These are phyloP conservation scores for Alectoria sarmentosa DNA, from an alignment of 495 filamentous ascomycete genomes.

Conservation along the genomic window DNA sequence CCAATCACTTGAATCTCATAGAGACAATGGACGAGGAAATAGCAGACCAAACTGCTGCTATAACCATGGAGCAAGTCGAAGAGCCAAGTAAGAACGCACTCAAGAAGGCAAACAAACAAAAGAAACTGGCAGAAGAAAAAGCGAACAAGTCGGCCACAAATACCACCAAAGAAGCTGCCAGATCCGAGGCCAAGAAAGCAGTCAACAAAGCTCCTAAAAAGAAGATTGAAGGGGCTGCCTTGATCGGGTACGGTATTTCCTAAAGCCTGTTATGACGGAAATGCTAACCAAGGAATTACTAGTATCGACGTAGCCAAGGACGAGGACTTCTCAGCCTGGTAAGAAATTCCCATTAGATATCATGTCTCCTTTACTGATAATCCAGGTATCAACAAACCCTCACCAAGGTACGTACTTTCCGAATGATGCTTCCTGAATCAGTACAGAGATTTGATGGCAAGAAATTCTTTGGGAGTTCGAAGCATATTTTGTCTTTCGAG, in stretches of 20 bases:
- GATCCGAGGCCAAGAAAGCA: conserved; percentile 39
- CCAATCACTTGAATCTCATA: background rate
- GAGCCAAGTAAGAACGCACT: conserved; percentile 55
- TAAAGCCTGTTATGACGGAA: background rate
- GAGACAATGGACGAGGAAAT: conserved; percentile 10
- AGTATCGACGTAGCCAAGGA: conserved; percentile 76
- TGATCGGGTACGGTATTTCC: conserved; percentile 43
- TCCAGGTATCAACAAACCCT: conserved; percentile 77
- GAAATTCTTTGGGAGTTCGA: background rate
- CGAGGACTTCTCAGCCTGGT: conserved; percentile 82
- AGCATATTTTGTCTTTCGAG: background rate
- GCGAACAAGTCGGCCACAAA: conserved; percentile 58
- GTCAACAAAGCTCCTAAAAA: conserved; percentile 38
- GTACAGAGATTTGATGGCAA: background rate
- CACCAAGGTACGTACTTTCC: conserved; percentile 46
- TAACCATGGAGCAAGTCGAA: conserved; percentile 17
- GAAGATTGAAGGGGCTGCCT: conserved; percentile 51
- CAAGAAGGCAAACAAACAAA: conserved; percentile 64
- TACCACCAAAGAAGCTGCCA: conserved; percentile 35
- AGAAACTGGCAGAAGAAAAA: conserved; percentile 58
- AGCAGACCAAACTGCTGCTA: conserved; percentile 23
- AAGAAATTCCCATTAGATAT: background rate
- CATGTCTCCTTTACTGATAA: background rate
- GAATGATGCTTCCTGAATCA: background rate
- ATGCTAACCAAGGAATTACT: background rate